These are phyloP conservation scores for Psilocybe sp. DNA, from an alignment of 768 basidiomycete species.

Conservation along the genomic window DNA sequence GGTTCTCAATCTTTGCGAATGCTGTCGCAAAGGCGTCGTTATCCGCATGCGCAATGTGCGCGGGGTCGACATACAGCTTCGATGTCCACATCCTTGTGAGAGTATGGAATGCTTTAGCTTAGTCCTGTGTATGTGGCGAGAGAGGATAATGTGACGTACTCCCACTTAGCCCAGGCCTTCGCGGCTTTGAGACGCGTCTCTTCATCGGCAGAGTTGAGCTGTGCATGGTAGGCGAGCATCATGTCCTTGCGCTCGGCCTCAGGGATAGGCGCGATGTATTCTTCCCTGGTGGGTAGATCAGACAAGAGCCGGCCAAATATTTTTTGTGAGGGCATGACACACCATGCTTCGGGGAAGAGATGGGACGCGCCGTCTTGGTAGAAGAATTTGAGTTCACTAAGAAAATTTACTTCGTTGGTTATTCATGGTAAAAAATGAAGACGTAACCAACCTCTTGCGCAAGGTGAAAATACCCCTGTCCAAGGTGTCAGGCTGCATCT, in stretches of 20 bases:
- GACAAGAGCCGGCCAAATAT: neutral
- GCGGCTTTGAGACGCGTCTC: conserved; percentile 65
- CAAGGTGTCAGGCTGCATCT: neutral
- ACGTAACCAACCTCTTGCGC: conserved; percentile 56
- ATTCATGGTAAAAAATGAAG: neutral
- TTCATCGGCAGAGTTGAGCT: conserved; percentile 71
- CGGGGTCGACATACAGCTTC: conserved; percentile 67
- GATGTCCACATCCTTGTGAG: conserved; percentile 75
- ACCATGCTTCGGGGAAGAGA: conserved; percentile 90
- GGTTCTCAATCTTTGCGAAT: conserved; percentile 87
- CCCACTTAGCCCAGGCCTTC: conserved; percentile 88
- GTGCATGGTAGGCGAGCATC: conserved; percentile 79
- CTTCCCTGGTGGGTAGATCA: conserved; percentile 55
- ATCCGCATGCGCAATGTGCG: conserved; percentile 64
- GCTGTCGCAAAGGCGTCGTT: conserved; percentile 76
- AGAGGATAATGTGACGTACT: conserved; percentile 55
- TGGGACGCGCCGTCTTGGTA: conserved; percentile 85
- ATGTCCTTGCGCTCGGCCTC: conserved; percentile 77
- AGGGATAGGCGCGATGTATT: conserved; percentile 78
- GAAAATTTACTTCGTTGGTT: neutral
- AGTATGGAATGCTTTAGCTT: too few relatives aligned
- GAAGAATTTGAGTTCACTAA: conserved; percentile 83
- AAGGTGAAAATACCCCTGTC: conserved; percentile 85
- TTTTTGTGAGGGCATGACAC: conserved; percentile 8
- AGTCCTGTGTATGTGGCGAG: too few relatives aligned